Percentiles rank a stretch among this genome's conserved stretches.
Conservation (phyloP, 768 basidiomycete species). For the Pulveroboletus sp. region DNA sequence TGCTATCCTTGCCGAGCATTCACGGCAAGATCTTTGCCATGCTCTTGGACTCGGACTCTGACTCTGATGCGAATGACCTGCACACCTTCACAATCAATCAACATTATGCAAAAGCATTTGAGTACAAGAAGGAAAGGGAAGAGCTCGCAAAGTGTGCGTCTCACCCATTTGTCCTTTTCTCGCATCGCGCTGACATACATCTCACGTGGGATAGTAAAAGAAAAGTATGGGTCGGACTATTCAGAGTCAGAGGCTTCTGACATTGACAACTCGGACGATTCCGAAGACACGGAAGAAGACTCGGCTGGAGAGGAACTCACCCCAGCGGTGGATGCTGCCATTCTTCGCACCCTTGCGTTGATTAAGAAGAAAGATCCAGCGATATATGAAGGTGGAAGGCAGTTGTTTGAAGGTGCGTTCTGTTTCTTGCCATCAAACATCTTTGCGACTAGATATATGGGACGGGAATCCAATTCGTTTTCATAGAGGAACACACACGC, state of each 20-base stretch:
- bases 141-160: conserved; percentile 74
- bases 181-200: neutral
- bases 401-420: conserved; percentile 75
- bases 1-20: neutral
- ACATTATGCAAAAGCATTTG: conserved; percentile 79
- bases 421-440: neutral
- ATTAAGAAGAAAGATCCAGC: conserved; percentile 81
- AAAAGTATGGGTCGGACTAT: conserved; percentile 79
- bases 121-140: conserved; percentile 80
- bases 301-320: conserved; percentile 95
- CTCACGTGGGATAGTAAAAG: conserved; percentile 55
- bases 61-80: conserved; percentile 40
- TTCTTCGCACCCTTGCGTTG: conserved; percentile 82
- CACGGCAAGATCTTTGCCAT: conserved; percentile 24
- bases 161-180: neutral
- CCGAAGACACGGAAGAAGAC: conserved; percentile 85
- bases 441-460: neutral
- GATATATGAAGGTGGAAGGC: conserved; percentile 71
- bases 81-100: conserved; percentile 67
- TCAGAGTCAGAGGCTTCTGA: conserved; percentile 31
- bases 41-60: conserved; percentile 51
- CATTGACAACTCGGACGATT: conserved; percentile 46
- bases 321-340: conserved; percentile 90
- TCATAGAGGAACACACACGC: conserved; percentile 62
- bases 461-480: neutral